Evolutionary conservation across 202 grass and related monocot genomes (phyloP), one percentile per base, ranked within the genome.

Genomic region (Sporobolus alterniflorus): DNA sequence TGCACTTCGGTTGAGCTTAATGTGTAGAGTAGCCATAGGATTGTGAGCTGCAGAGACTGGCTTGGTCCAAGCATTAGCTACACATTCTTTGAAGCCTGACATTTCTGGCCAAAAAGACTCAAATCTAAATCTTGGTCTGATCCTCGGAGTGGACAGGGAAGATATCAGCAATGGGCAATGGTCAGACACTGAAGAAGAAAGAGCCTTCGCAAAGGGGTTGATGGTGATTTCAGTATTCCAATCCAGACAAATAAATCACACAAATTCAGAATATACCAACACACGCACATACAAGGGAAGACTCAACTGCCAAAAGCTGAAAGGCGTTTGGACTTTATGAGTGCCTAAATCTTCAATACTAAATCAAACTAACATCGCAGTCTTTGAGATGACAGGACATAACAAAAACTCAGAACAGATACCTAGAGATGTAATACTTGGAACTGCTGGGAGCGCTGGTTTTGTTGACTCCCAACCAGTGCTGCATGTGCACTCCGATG

Each of bases 401-500:
- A 55, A 12, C 13, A 31, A 39, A 40, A 46, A 31, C 32, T 92
- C 79, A 94, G 55, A 96, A 94, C 26, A 99, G 87, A 26, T 96
- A 94, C 70, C 90, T 94, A 24, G 85, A 89, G 76, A 94, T 30
- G 50, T 86, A 67, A 26, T 79, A 85, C 82, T 87, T 99, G 7
- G 77, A 73, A 7, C 26, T 25, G 22, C 13, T 72, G 47, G 86
- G 39, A 3, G 67, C 73, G 0, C 51, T 25, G 0, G 80, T 52
- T 31, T 86, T 92, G 47, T 69, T 85, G 75, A 94, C 91, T 1
- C 96, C 93, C 24, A 94, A 30, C 96, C 93, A 99, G 13, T 96
- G 96, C 65, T 96, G 96, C 93, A 92, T 99, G 44, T 99, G 93
- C 42, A 99, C 91, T 3, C 89, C 96, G 44, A 99, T 90, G 40